Evolutionary conservation across 208 protist species (phyloP).

Genomic region (Angomonas ambiguus): DNA sequence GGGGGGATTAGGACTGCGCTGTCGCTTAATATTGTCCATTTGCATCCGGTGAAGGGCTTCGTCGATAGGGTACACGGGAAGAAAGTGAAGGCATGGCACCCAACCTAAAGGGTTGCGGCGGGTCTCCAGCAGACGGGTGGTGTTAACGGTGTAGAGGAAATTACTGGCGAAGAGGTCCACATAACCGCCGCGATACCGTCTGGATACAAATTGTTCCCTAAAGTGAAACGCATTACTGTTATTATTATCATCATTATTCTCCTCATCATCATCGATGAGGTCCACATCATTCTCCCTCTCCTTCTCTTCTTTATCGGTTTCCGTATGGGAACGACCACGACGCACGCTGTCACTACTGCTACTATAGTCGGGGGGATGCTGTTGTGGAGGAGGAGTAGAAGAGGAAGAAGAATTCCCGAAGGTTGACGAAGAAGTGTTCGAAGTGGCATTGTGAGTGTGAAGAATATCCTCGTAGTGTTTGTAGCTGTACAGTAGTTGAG

Average conservation of each 20-base stretch:
- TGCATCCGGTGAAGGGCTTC: slow-evolving; percentile 1
- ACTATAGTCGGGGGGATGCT: no score
- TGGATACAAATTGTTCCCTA: neutral
- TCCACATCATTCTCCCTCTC: no score
- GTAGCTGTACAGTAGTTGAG: neutral
- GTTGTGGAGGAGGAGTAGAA: no score
- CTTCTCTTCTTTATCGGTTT: no score
- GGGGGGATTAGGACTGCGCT: no score
- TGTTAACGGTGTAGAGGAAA: neutral
- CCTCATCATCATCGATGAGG: no score
- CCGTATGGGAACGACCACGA: no score
- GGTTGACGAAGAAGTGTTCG: no score
- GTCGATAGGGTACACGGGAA: slow-evolving; percentile 5
- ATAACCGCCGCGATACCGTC: neutral
- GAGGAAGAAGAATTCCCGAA: no score
- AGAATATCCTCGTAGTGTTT: neutral
- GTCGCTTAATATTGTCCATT: neutral
- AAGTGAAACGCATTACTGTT: neutral
- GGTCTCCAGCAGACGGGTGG: neutral
- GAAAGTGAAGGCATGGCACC: slow-evolving; percentile 18
- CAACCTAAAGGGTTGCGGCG: slow-evolving; percentile 13
- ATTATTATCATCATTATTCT: neutral
- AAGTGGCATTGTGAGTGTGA: neutral
- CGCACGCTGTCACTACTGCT: no score
- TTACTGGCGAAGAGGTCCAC: neutral